phyloP scores from a whole-genome alignment of 257 asterid genomes.

The Nyctanthes arbortristis region DNA sequence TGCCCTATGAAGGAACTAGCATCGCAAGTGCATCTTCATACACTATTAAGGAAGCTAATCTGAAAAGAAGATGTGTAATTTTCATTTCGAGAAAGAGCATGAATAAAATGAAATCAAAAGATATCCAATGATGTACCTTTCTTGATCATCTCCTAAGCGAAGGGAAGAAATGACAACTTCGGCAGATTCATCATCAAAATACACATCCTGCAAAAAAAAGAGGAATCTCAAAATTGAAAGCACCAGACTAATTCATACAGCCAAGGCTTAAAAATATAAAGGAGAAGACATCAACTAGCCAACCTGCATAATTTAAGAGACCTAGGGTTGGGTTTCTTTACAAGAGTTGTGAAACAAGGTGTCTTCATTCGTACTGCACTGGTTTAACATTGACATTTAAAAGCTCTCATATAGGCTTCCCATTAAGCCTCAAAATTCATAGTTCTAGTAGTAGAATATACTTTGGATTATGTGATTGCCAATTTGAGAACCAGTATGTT shows the following conservation, averaged over 20 bases:
- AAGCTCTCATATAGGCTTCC: background rate
- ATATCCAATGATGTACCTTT: constrained; percentile 38
- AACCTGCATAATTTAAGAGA: background rate
- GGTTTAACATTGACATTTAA: constrained; percentile 7
- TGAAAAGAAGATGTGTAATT: constrained; percentile 1
- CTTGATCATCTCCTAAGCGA: constrained; percentile 51
- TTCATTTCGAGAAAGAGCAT: constrained; percentile 3
- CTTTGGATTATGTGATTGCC: too few relatives aligned
- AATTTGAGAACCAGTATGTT: too few relatives aligned
- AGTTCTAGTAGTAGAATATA: too few relatives aligned
- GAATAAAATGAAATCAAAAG: constrained; percentile 13
- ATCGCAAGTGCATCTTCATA: background rate
- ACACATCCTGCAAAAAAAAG: constrained; percentile 53
- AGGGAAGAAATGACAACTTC: constrained; percentile 62
- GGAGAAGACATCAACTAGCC: background rate
- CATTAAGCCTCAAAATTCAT: background rate
- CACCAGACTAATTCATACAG: constrained; percentile 18
- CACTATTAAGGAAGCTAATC: background rate
- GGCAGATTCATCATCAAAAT: constrained; percentile 60
- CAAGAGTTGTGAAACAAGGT: constrained; percentile 3
- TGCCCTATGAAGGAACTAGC: background rate
- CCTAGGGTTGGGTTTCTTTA: constrained; percentile 9
- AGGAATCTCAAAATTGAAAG: constrained; percentile 18
- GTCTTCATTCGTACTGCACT: constrained; percentile 19
- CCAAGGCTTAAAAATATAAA: background rate